Evolutionary conservation across 441 rosid genomes (phyloP), one percentile per base, ranked within the genome.

Genomic region (Pelargonium myrrhifolium): DNA sequence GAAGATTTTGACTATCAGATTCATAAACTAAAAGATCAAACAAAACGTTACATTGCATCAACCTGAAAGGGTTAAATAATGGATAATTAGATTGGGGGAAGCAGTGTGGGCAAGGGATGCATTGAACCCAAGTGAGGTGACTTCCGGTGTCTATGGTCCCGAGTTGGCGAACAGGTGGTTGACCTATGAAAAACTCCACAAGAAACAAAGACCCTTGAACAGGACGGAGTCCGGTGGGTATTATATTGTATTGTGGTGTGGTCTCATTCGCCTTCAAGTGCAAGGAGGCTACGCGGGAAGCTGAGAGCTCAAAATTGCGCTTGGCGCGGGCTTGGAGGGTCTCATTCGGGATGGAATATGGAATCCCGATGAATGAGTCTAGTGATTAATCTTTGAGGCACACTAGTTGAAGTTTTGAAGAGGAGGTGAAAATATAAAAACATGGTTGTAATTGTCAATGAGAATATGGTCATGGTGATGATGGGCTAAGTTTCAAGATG

Each of bases 91-190:
- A 61, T 61, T 76, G 76, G 39, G 64, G 26, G 42, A 67, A 76
- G 68, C 80, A 76, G 0, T 71, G 64, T 56, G 7, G 63, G 74
- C 88, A 85, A 4, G 91, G 87, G 26, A 55, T 64, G 45, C 89
- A 86, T 6, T 78, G 83, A 40, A 86, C 58, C 94, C 88, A 88
- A 37, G 81, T 24, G 22, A 88, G 79, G 70, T 68, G 80, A 64
- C 86, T 85, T 24, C 86, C 91, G 0, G 87, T 83, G 65, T 84
- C 94, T 74, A 86, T 72, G 65, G 80, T 71, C 0, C 81, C 58
- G 18, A 83, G 79, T 64, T 84, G 89, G 0, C 83, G 71, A 3
- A 86, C 15, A 0, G 87, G 83, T n/a, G 89, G 91, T 22, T 74
- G 26, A 14, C 89, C 94, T 0, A 86, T 71, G 20, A 81, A 83